Evolutionary conservation across 2,329 filamentous ascomycete species (phyloP).

Genomic region (Rasamsonia emersonii): DNA sequence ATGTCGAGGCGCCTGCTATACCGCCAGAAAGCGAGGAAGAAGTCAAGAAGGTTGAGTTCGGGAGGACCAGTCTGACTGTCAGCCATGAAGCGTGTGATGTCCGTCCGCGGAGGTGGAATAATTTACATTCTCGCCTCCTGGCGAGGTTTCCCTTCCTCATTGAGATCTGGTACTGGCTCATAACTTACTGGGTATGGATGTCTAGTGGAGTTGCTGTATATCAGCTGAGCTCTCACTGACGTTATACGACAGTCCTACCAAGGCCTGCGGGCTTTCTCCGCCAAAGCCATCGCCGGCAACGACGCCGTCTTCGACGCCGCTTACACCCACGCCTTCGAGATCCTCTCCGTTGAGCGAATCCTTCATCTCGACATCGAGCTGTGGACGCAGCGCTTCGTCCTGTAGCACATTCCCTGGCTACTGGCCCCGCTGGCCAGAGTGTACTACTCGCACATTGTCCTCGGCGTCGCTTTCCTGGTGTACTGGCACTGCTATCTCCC

Average conservation of each 20-base stretch:
- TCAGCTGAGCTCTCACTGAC: slow-evolving; percentile 2
- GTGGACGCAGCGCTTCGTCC: slow-evolving; percentile 31
- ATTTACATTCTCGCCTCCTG: no score
- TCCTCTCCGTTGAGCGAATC: slow-evolving; percentile 31
- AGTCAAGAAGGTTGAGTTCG: no score
- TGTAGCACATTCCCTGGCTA: slow-evolving; percentile 27
- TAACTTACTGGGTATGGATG: slow-evolving; percentile 22
- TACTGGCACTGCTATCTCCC: slow-evolving; percentile 41
- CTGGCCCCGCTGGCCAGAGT: slow-evolving; percentile 35
- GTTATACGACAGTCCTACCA: slow-evolving; percentile 30
- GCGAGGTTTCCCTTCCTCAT: no score
- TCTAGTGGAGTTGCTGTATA: background rate
- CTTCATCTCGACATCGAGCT: slow-evolving; percentile 36
- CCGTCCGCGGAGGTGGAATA: no score
- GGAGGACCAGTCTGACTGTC: no score
- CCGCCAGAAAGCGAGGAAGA: no score
- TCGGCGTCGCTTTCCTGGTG: slow-evolving; percentile 40
- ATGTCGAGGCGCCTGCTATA: no score
- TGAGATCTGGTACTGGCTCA: slow-evolving; percentile 26
- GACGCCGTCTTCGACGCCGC: slow-evolving; percentile 31
- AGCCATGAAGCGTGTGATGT: no score
- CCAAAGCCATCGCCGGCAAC: slow-evolving; percentile 32
- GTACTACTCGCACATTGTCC: slow-evolving; percentile 40
- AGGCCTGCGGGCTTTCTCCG: slow-evolving; percentile 36
- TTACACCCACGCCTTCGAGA: slow-evolving; percentile 31